Conservation (phyloP, 2,329 filamentous ascomycete genomes). For the Penicillium brasilianum region DNA sequence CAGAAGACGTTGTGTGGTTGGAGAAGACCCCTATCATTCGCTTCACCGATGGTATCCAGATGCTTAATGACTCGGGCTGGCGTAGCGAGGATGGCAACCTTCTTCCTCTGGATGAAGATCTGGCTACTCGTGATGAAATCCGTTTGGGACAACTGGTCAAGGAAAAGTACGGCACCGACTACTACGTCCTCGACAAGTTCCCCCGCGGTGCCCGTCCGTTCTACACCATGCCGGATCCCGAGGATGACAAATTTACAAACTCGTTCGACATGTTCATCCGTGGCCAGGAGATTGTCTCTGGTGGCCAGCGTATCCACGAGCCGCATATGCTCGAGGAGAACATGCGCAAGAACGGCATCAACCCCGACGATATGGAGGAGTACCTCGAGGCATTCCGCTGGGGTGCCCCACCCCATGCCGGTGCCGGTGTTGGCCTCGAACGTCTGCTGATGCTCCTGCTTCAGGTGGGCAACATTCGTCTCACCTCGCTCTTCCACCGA, state of each 20-base stretch:
- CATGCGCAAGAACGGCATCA: slow-evolving; percentile 76
- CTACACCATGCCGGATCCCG: slow-evolving; percentile 83
- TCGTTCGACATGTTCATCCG: slow-evolving; percentile 95
- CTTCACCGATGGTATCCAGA: slow-evolving; percentile 77
- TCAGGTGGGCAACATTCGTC: slow-evolving; percentile 84
- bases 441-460: slow-evolving; percentile 85
- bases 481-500: slow-evolving; percentile 84
- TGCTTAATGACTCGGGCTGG: slow-evolving; percentile 80
- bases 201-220: slow-evolving; percentile 83
- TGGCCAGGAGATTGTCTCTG: slow-evolving; percentile 89
- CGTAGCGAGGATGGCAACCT: slow-evolving; percentile 75
- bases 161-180: slow-evolving; percentile 85
- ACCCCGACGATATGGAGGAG: slow-evolving; percentile 83
- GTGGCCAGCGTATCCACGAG: slow-evolving; percentile 91
- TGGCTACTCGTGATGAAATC: slow-evolving; percentile 85
- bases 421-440: slow-evolving; percentile 87
- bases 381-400: slow-evolving; percentile 88
- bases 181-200: slow-evolving; percentile 95
- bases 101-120: slow-evolving; percentile 74
- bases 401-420: slow-evolving; percentile 86
- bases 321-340: slow-evolving; percentile 73
- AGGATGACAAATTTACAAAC: slow-evolving; percentile 76
- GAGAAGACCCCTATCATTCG: slow-evolving; percentile 82
- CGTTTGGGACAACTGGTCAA: slow-evolving; percentile 82
- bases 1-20: slow-evolving; percentile 83